A percentile compares a stretch with the other conserved stretches of the same genome.
Evolutionary conservation across 495 filamentous ascomycete species (phyloP).

Genomic region (Saxophila tyrrhenica): DNA sequence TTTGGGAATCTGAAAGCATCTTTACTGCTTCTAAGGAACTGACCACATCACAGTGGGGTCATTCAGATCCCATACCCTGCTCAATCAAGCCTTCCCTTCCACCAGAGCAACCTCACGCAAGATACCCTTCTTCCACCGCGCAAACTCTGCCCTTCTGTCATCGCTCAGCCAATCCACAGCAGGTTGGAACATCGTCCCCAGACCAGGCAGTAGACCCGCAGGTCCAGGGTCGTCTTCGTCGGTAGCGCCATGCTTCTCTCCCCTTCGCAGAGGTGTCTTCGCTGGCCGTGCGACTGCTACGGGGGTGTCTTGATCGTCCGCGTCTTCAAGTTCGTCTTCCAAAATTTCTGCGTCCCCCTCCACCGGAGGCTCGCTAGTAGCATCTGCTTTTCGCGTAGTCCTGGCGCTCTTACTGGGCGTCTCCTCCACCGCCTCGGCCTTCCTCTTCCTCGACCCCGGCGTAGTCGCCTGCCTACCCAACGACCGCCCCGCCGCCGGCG

Average conservation of each 20-base stretch:
- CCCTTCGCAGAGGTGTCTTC: constrained; percentile 16
- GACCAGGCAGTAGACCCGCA: constrained; percentile 38
- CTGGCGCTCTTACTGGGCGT: background rate
- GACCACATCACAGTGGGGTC: no score
- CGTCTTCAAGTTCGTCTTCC: constrained; percentile 19
- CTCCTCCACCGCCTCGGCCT: background rate
- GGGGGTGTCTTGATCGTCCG: constrained; percentile 21
- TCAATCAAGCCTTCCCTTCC: background rate
- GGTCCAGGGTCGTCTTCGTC: constrained; percentile 15
- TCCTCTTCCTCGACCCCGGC: background rate
- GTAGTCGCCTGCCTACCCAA: background rate
- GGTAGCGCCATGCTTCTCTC: constrained; percentile 13
- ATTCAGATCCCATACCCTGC: no score
- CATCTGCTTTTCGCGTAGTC: background rate
- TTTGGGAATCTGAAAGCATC: no score
- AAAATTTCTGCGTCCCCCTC: background rate
- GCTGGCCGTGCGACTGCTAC: constrained; percentile 2
- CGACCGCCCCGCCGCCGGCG: no score
- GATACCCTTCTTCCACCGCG: constrained; percentile 60
- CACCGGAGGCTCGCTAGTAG: background rate
- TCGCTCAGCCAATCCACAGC: constrained; percentile 70
- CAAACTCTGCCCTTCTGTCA: constrained; percentile 53
- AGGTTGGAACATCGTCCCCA: constrained; percentile 78
- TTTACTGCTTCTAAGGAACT: no score
- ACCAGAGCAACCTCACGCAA: background rate